Evolutionary conservation across 2,329 filamentous ascomycete species (phyloP).

Genomic region (Teratosphaeriaceae sp.): DNA sequence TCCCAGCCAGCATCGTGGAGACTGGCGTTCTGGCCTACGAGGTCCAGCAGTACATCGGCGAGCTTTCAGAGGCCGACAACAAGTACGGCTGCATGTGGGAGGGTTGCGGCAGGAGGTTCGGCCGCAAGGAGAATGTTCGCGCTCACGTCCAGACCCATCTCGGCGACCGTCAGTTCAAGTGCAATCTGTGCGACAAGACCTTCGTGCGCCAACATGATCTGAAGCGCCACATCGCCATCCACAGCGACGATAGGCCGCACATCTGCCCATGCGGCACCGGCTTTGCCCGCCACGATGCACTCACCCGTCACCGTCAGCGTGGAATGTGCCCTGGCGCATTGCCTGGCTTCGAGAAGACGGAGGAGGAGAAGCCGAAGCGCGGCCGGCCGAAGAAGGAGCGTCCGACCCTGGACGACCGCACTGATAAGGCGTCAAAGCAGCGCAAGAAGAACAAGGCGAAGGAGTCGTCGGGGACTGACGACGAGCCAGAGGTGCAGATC

Average conservation of each 20-base stretch:
- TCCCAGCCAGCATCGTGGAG: constrained; percentile 59
- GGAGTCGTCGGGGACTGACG: background rate
- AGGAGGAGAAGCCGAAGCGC: constrained; percentile 61
- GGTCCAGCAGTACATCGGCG: constrained; percentile 43
- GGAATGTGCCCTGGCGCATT: constrained; percentile 97
- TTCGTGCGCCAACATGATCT: constrained; percentile 97
- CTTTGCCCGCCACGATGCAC: constrained; percentile 89
- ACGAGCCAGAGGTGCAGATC: constrained; percentile 6
- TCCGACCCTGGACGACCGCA: constrained; percentile 52
- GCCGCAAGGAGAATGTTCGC: constrained; percentile 98
- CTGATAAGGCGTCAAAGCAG: constrained; percentile 51
- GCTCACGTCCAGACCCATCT: constrained; percentile 97
- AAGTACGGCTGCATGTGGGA: constrained; percentile 49
- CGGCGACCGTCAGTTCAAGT: constrained; percentile 91
- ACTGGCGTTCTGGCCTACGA: constrained; percentile 87
- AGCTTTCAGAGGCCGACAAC: constrained; percentile 36
- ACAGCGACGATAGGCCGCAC: constrained; percentile 92
- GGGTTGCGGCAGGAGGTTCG: constrained; percentile 81
- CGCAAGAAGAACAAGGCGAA: constrained; percentile 32
- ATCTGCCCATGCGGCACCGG: constrained; percentile 90
- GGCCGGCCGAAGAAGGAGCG: constrained; percentile 58
- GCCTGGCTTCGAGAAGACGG: constrained; percentile 53
- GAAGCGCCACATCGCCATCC: constrained; percentile 95
- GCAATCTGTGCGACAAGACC: constrained; percentile 87
- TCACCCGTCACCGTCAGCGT: constrained; percentile 88